Base-by-base conservation (phyloP, 805 yeast species). In the Saccharomycopsis guyanensis region DNA sequence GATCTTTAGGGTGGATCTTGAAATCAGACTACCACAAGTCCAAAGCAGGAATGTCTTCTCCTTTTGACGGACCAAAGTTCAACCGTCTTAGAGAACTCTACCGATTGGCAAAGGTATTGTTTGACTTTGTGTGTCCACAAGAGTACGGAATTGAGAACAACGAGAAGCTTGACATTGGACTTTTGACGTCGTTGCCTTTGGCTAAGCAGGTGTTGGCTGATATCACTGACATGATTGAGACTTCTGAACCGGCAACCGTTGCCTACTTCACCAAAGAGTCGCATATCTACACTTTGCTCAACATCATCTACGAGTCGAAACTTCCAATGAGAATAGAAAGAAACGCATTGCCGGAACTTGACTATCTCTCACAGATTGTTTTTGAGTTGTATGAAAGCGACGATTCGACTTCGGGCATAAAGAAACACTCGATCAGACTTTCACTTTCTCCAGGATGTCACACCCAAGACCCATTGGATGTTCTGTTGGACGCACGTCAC, bases 401-500 rank as follows among this genome's bases (percentile, higher is more conserved):
- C 25, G 72, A 76, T 31, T 20, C 40, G 4, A n/a, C n/a, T n/a
- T 19, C 19, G 12, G 81, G 82, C 6, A 80, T 78, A 44, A 86
- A 86, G 64, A 82, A 85, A 57, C 96, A 91, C 61, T 83, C 96
- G 3, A 83, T 93, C 46, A 75, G 97, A 58, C 72, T 93, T 51
- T 82, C 91, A n/a, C 72, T 93, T 56, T 85, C 96, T 3, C 97
- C 98, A 1, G 99, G 99, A 18, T 93, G 98, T 64, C 97, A 93
- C 65, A 89, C 97, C 0, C 95, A 88, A 58, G 96, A 91, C 63
- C 98, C 99, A 23, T 72, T 93, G 53, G 99, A 93, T 65, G 95
- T 94, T 39, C 96, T 91, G 63, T 71, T 93, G 40, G 98, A 93
- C 65, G 91, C 87, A 39, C 89, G 87, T 60, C 99, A 93, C 65